Conservation (phyloP, 2,329 filamentous ascomycete species). For the Botrytis tulipae region DNA sequence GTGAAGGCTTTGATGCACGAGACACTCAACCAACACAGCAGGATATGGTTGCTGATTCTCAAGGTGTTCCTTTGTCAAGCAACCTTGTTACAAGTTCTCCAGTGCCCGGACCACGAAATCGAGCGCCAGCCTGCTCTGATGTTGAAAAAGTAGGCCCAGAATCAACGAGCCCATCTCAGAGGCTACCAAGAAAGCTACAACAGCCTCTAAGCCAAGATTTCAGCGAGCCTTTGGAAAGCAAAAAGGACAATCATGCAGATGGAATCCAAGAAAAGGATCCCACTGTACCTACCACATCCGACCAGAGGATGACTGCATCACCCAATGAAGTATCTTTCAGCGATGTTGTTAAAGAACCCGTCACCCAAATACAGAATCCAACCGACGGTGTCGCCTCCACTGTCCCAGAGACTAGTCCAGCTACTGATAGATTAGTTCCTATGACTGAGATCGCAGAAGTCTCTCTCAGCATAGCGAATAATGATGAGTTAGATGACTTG, state of each 20-base stretch:
- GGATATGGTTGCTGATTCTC: slow-evolving; percentile 35
- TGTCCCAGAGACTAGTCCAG: slow-evolving; percentile 39
- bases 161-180: slow-evolving; percentile 2
- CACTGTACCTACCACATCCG: not conserved
- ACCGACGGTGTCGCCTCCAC: slow-evolving; percentile 24
- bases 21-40: slow-evolving; percentile 31
- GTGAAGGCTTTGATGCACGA: slow-evolving; percentile 30
- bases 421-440: slow-evolving; percentile 24
- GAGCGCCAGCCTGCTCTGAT: no score
- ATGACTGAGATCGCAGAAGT: slow-evolving; percentile 35
- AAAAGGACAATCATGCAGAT: not conserved
- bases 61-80: slow-evolving; percentile 21
- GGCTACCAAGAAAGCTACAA: not conserved
- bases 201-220: not conserved
- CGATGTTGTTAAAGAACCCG: slow-evolving; percentile 16
- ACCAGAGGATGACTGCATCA: slow-evolving; percentile 21
- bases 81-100: slow-evolving; percentile 11
- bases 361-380: slow-evolving; percentile 13
- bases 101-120: not conserved
- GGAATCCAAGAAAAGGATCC: not conserved
- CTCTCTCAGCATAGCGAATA: slow-evolving; percentile 27
- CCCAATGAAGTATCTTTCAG: slow-evolving; percentile 26
- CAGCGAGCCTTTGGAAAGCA: not conserved
- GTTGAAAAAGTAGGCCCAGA: not conserved
- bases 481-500: slow-evolving; percentile 27